Percentiles rank a stretch among this genome's conserved stretches.
These are phyloP conservation scores for Fusarium nygamai DNA, from an alignment of 2,329 filamentous ascomycete genomes.

Conservation along the genomic window DNA sequence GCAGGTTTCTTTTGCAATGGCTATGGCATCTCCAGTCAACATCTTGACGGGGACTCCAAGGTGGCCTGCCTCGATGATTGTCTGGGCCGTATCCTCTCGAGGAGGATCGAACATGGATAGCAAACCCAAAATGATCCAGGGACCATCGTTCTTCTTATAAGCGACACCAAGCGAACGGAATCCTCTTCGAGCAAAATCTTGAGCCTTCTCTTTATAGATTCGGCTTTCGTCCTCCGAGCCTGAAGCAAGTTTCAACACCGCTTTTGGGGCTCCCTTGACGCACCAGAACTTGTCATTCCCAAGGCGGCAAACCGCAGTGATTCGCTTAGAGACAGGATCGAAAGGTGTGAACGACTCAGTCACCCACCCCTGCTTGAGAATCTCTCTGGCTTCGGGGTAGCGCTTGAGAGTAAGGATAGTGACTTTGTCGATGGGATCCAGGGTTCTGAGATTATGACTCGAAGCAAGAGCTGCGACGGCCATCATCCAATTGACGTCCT, in stretches of 20 bases:
- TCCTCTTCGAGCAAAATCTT: slow-evolving; percentile 21
- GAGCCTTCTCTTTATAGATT: slow-evolving; percentile 21
- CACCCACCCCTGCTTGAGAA: slow-evolving; percentile 15
- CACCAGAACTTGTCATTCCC: slow-evolving; percentile 2
- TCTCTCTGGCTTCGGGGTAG: slow-evolving; percentile 21
- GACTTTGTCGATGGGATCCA: slow-evolving; percentile 25
- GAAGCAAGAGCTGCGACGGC: slow-evolving; percentile 26
- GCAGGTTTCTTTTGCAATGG: slow-evolving; percentile 23
- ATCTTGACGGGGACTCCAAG: slow-evolving; percentile 24
- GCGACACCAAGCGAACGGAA: slow-evolving; percentile 28
- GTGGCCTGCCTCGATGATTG: slow-evolving; percentile 20
- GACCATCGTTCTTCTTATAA: slow-evolving; percentile 26
- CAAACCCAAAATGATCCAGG: slow-evolving; percentile 17
- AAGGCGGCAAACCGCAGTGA: slow-evolving; percentile 22
- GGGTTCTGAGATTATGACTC: not conserved
- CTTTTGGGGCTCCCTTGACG: slow-evolving; percentile 11
- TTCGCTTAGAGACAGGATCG: slow-evolving; percentile 21
- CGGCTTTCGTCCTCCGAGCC: slow-evolving; percentile 3
- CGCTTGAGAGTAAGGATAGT: slow-evolving; percentile 29
- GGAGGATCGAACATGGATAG: slow-evolving; percentile 29
- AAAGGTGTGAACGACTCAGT: slow-evolving; percentile 23
- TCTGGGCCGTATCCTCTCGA: slow-evolving; percentile 14
- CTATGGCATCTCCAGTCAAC: slow-evolving; percentile 26
- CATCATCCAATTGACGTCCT: slow-evolving; percentile 34
- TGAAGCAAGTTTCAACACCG: slow-evolving; percentile 7